Base-by-base conservation (phyloP, 1,284 basidiomycete species). In the Boletus smithii region DNA sequence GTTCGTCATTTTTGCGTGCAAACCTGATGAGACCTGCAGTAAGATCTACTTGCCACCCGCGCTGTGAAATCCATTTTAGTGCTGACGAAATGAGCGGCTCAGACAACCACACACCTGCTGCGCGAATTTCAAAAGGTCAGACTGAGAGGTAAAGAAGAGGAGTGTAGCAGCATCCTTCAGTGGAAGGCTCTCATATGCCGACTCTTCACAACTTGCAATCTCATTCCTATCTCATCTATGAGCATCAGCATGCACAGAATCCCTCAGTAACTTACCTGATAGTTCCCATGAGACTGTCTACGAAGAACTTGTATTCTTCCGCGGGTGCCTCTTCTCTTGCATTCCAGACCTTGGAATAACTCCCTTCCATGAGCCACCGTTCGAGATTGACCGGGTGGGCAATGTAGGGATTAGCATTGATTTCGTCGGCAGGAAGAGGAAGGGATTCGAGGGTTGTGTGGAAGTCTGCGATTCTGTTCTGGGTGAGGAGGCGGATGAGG, bases 381-480 rank as follows among this genome's bases (percentile, higher is more conserved):
- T 99, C 97, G 49, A 94, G 77, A 65, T 93, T 91, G 48, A 94
- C 85, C 2, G 91, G 89, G 66, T 93, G 89, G 49, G 80, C 80
- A 57, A 95, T 86, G 66, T 80, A 94, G 14, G 83, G 82, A 66
- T 91, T 91, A 24, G 81, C 76, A 30, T 81, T 72, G 53, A 90
- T 81, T 36, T 81, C 78, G 53, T 88, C 83, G 0, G 85, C 79
- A 37, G 83, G 79, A 22, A 95, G 73, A 3, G 84, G 84, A 17
- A 99, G 80, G n/a, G 91, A 89, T 68, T 99, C 97, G 49, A 99
- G 82, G n/a, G 91, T 86, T n/a, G 93, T 97, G 68, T 99, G 97
- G 75, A 99, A 99, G 63, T 95, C 90, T 34, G 95, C 92, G 64
- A 98, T 97, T 62, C 91, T 85, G 70, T 97, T 98, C 68, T 95